phyloP scores from a whole-genome alignment of 2,329 filamentous ascomycete genomes.

The Juglanconis oblonga region DNA sequence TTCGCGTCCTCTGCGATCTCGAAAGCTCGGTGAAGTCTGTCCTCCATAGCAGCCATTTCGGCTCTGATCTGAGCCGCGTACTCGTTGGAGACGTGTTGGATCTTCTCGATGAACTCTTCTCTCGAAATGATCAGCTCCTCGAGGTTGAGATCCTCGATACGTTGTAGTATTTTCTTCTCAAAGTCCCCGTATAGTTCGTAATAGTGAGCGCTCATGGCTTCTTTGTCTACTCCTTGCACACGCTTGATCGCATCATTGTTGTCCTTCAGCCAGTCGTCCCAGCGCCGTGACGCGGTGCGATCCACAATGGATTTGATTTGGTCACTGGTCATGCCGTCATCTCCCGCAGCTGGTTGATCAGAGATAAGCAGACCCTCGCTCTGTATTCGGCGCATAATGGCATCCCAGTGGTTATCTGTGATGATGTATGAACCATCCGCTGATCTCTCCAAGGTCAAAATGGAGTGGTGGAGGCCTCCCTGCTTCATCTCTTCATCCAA shows the following conservation, averaged over 20 bases:
- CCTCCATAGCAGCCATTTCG: conserved; percentile 37
- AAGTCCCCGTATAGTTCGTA: conserved; percentile 24
- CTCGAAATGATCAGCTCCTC: conserved; percentile 41
- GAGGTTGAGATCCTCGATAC: conserved; percentile 19
- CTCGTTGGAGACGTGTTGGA: conserved; percentile 37
- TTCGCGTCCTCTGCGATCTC: conserved; percentile 29
- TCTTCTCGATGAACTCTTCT: conserved; percentile 45
- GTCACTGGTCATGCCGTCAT: background rate
- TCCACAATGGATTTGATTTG: conserved; percentile 18
- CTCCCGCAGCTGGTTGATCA: background rate
- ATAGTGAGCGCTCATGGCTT: conserved; percentile 2
- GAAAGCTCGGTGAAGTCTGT: conserved; percentile 21
- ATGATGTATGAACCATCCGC: conserved; percentile 36
- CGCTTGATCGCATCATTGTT: conserved; percentile 37
- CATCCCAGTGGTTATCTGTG: conserved; percentile 46
- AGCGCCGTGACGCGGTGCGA: conserved; percentile 36
- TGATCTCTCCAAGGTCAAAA: conserved; percentile 41
- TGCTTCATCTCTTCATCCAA: conserved; percentile 52
- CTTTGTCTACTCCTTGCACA: background rate
- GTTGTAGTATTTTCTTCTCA: conserved; percentile 31
- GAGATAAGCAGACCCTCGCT: conserved; percentile 28
- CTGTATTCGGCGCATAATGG: conserved; percentile 40
- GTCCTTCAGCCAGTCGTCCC: conserved; percentile 50
- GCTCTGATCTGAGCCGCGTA: conserved; percentile 38
- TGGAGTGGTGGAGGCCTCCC: conserved; percentile 38